Evolutionary conservation across 2,329 filamentous ascomycete genomes (phyloP), one percentile per base, ranked within the genome.

Genomic region (Fusarium nygamai): DNA sequence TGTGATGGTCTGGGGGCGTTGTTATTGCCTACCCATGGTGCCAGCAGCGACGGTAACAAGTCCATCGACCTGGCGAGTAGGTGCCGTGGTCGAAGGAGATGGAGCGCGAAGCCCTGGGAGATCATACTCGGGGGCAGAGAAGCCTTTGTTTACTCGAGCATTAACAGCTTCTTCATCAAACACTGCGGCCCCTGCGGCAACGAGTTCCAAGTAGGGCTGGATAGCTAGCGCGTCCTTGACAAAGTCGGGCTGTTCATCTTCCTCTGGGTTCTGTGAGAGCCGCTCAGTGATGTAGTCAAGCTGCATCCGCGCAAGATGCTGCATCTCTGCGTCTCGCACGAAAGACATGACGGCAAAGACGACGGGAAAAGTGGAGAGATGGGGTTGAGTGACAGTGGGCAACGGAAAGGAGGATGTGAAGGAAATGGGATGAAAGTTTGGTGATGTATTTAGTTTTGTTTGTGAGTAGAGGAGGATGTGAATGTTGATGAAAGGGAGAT

Each of bases 331-430:
- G 2, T 60, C 34, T 2, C 8, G 3, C 6, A 4, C 17, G 8
- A 13, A 14, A 36, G 27, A 7, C 61, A 64, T 64, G 8, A 10
- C 8, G 10, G 36, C 43, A 22, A 27, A 8, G 19, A 10, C 7
- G 12, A 14, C 13, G 19, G 24, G 16, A 24, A 3, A 38, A 12
- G 7, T 38, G 14, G 34, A 22, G 33, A 5, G 4, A 27, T 6
- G 5, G 9, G 1, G 19, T 29, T 29, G 0, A 34, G 19, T n/a
- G 29, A 10, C 14, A 20, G 19, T 10, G 19, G 1, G 2, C 3
- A 19, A 31, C 0, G 3, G 20, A 41, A 44, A 20, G 6, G 8
- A 43, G 31, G 8, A 8, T 14, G 22, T 13, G 11, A 5, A 13
- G 17, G 8, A 24, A 16, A 24, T 17, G 27, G 22, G 44, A 44